Evolutionary conservation across 768 basidiomycete genomes (phyloP).

Genomic region (Boletus fagicola): DNA sequence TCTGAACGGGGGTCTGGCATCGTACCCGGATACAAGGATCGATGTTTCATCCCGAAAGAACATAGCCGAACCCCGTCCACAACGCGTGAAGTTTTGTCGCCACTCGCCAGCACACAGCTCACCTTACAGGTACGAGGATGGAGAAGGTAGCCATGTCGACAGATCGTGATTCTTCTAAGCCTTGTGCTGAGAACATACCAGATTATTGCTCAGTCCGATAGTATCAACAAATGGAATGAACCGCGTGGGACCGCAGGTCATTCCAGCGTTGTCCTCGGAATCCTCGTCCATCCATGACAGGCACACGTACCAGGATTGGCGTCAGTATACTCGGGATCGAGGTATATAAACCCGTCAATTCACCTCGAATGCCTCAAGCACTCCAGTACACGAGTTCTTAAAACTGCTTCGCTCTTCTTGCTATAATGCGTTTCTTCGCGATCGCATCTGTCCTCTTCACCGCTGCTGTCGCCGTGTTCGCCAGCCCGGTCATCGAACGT

Average conservation of each 20-base stretch:
- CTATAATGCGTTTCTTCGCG: conserved; percentile 12
- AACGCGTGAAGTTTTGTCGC: background rate
- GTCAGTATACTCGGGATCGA: background rate
- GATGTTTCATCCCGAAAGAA: too few species aligned
- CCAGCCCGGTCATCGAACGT: conserved; percentile 8
- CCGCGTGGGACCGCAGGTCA: background rate
- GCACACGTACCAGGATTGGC: background rate
- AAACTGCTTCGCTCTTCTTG: background rate
- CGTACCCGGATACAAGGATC: too few species aligned
- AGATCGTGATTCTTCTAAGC: background rate
- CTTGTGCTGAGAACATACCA: background rate
- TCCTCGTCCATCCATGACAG: background rate
- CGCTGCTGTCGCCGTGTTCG: conserved; percentile 8
- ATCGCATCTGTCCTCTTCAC: conserved; percentile 8
- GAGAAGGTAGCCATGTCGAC: background rate
- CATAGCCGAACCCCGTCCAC: too few species aligned
- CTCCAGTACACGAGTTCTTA: conserved; percentile 7
- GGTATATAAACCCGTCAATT: conserved; percentile 16
- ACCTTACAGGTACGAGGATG: background rate
- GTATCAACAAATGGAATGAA: background rate
- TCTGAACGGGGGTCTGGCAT: too few species aligned
- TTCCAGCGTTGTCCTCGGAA: background rate
- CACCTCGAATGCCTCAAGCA: too few species aligned
- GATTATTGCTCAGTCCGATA: background rate
- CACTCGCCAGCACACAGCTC: background rate